These are phyloP conservation scores for Alternaria metachromatica DNA, from an alignment of 2,329 filamentous ascomycete species.

Conservation along the genomic window DNA sequence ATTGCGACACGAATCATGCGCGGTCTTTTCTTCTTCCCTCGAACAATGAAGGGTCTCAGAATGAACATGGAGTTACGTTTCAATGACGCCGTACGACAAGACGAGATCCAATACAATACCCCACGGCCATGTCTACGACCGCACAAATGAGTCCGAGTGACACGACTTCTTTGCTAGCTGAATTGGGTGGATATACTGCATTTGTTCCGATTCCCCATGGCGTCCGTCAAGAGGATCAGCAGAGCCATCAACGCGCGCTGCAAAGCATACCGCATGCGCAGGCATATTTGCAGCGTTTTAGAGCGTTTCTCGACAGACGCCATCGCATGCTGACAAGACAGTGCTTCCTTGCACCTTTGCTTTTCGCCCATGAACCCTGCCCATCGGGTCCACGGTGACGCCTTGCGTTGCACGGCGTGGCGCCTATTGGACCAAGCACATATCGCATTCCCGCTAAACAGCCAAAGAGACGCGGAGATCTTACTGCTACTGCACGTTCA, in stretches of 20 bases:
- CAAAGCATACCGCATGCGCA: constrained; percentile 36
- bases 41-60: constrained; percentile 18
- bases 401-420: constrained; percentile 23
- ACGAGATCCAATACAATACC: constrained; percentile 28
- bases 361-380: constrained; percentile 35
- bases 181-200: constrained; percentile 34
- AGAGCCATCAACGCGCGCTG: constrained; percentile 23
- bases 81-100: constrained; percentile 37
- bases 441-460: constrained; percentile 25
- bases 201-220: constrained; percentile 34
- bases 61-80: constrained; percentile 41
- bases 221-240: constrained; percentile 22
- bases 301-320: constrained; percentile 39
- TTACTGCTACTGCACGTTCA: constrained; percentile 28
- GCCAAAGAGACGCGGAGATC: constrained; percentile 33
- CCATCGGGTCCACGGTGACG: constrained; percentile 27
- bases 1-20: constrained; percentile 17
- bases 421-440: constrained; percentile 31
- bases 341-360: constrained; percentile 40
- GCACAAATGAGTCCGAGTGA: constrained; percentile 39
- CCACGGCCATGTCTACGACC: constrained; percentile 21
- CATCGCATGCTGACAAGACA: constrained; percentile 40
- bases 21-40: constrained; percentile 24
- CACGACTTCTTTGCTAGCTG: constrained; percentile 39
- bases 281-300: constrained; percentile 32